Base-by-base conservation (phyloP, 2,329 filamentous ascomycete species). In the Pseudogymnoascus sp. region DNA sequence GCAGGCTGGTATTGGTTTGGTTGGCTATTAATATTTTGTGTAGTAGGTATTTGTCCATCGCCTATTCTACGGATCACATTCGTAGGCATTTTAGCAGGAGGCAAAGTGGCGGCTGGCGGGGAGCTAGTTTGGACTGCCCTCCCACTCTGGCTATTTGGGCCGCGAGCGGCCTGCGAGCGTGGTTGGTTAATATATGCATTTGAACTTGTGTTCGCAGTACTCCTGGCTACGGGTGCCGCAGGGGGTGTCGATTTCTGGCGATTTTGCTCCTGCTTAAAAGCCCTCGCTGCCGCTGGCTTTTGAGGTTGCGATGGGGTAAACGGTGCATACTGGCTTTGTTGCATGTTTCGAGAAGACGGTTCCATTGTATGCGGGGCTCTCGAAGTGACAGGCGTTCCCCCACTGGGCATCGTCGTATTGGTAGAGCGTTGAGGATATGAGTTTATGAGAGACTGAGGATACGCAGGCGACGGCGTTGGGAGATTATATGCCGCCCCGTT, bases 391-490 rank as follows among this genome's bases (percentile, higher is more conserved):
- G 29, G 8, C n/a, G 26, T 26, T 18, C 57, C 57, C 14, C 18
- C 34, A n/a, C 31, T 60, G 21, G 57, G 18, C 31, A n/a, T 37
- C 18, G 31, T 39, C 29, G 57, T 60, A 3, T 37, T 37, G 37
- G 31, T 11, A 23, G 57, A 60, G 7, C 37, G 31, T 37, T 37
- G 34, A 29, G 57, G 34, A 60, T 60, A 60, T 37, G 57, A 60
- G 57, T 37, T 60, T 37, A 60, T 40, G 3, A 60, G 11, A 37
- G 34, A 37, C 37, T 39, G 57, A n/a, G 37, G 57, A 23, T 60
- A 40, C 8, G 57, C 37, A 37, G 57, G 57, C 34, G 57, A 60
- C 31, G 37, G 57, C 18, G 57, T 60, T 60, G 57, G 57, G 8
- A 60, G 37, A 29, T 16, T 60, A 60, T 60, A 60, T 37, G 31